Base-by-base conservation (phyloP, 148 eudicot species). In the Oxyria digyna region DNA sequence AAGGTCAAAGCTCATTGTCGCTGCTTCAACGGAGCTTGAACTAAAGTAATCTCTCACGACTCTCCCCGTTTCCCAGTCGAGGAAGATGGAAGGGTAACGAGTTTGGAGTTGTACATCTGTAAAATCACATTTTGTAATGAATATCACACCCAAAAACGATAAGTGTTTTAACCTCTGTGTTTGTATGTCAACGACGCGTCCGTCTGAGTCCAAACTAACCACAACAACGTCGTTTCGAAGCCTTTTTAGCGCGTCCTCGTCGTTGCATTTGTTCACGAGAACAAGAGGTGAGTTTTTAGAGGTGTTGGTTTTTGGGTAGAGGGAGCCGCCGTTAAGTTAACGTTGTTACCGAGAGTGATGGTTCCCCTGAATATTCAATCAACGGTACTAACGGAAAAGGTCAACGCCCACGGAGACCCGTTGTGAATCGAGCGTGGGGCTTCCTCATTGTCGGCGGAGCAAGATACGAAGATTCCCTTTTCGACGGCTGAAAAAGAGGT, bases 381-480 rank as follows among this genome's bases (percentile, higher is more conserved):
- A 1, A 78, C 42, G 10, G 86, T 78, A 0, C 86, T 76, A 0
- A 82, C 86, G 11, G 78, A 78, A 38, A 83, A 81, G 2, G 78
- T 80, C 29, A 81, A 18, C 68, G 33, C 62, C 73, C 73, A 70
- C 26, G 73, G 73, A 18, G 73, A 26, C 1, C 62, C 67, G 40
- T 70, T 70, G 2, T 40, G 62, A 24, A 70, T n/a, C n/a, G n/a
- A n/a, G n/a, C n/a, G n/a, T n/a, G n/a, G 31, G 18, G 73, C 18
- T 41, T 42, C 67, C 4, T 15, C 23, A 55, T 70, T 70, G 13
- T 67, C 73, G 14, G 67, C 73, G 4, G 73, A 70, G 45, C 26
- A 26, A 12, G 66, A 52, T 6, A 70, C 73, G 2, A 70, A 37
- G 42, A 70, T 57, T 5, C 66, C 73, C 50, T 70, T 70, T 17